phyloP scores from a whole-genome alignment of 2,329 filamentous ascomycete species.

The Diplodia sapinea region DNA sequence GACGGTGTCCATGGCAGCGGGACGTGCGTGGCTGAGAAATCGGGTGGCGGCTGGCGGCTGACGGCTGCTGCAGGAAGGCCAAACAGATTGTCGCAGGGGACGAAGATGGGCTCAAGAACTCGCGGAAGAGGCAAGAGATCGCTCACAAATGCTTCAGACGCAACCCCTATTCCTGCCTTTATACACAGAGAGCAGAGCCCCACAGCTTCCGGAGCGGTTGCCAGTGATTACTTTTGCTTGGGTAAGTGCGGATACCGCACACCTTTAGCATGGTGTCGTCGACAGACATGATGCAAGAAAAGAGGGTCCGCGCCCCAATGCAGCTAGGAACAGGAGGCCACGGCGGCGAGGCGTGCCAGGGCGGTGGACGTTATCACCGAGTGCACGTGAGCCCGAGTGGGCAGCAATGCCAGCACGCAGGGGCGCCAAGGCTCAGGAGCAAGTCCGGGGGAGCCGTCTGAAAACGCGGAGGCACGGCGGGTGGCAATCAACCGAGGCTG shows the following conservation, averaged over 20 bases:
- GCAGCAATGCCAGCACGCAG: conserved; percentile 4
- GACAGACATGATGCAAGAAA: conserved; percentile 31
- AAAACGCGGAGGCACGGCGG: conserved; percentile 17
- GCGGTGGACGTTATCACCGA: conserved; percentile 9
- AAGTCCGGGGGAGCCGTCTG: conserved; percentile 16
- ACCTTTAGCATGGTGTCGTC: conserved; percentile 10
- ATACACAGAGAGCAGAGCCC: conserved; percentile 3
- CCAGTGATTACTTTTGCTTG: conserved; percentile 20
- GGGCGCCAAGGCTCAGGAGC: conserved; percentile 7
- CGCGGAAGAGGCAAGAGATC: not conserved
- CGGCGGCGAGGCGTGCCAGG: conserved; percentile 7
- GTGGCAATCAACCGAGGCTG: conserved; percentile 25
- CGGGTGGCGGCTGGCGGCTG: not conserved
- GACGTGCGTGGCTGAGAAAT: conserved; percentile 9
- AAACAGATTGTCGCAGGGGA: conserved; percentile 16
- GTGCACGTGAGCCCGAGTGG: conserved; percentile 4
- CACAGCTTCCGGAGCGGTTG: not conserved
- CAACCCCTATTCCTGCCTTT: conserved; percentile 12
- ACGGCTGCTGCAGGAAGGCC: conserved; percentile 14
- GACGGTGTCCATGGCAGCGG: conserved; percentile 14
- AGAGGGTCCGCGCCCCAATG: conserved; percentile 19
- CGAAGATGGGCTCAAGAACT: not conserved
- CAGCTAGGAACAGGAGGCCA: not conserved
- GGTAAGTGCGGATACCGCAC: conserved; percentile 11
- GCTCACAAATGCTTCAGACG: not conserved